A percentile compares a stretch with the other conserved stretches of the same genome.
Evolutionary conservation across 345 rosid genomes (phyloP).

Genomic region (Laguncularia racemosa): DNA sequence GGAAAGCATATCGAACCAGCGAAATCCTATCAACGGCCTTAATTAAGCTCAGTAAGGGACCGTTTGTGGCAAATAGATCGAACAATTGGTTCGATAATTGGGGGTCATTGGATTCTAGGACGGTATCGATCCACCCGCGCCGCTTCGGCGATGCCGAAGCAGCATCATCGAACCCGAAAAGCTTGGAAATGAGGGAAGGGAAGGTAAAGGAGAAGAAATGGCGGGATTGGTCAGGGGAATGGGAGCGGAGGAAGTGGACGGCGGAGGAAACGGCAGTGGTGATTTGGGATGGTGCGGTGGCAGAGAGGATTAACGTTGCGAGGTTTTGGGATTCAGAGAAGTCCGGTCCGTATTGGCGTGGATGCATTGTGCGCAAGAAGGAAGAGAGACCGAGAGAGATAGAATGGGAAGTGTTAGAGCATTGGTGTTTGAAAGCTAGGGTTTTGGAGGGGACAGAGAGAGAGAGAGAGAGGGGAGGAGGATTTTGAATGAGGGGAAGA

Average conservation of each 20-base stretch:
- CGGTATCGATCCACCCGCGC: conserved; percentile 58
- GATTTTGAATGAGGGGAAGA: conserved; percentile 30
- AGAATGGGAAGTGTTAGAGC: neutral
- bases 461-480: conserved; percentile 9
- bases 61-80: conserved; percentile 50
- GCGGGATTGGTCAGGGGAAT: conserved; percentile 75
- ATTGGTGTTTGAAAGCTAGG: conserved; percentile 5
- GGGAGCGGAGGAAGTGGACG: conserved; percentile 55
- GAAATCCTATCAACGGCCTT: conserved; percentile 61
- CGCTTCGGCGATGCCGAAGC: conserved; percentile 19
- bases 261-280: conserved; percentile 53
- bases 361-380: conserved; percentile 43
- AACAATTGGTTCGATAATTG: conserved; percentile 43
- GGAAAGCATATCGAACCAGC: conserved; percentile 77
- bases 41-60: conserved; percentile 52
- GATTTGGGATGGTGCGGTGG: conserved; percentile 54
- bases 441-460: neutral
- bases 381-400: conserved; percentile 23
- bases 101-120: conserved; percentile 33
- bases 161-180: conserved; percentile 69
- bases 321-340: conserved; percentile 62
- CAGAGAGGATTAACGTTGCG: conserved; percentile 48
- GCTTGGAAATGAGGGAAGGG: conserved; percentile 70
- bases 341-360: conserved; percentile 67
- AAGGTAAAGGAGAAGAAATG: conserved; percentile 88